Conservation (phyloP, 495 filamentous ascomycete genomes). For the Penicillium roqueforti region DNA sequence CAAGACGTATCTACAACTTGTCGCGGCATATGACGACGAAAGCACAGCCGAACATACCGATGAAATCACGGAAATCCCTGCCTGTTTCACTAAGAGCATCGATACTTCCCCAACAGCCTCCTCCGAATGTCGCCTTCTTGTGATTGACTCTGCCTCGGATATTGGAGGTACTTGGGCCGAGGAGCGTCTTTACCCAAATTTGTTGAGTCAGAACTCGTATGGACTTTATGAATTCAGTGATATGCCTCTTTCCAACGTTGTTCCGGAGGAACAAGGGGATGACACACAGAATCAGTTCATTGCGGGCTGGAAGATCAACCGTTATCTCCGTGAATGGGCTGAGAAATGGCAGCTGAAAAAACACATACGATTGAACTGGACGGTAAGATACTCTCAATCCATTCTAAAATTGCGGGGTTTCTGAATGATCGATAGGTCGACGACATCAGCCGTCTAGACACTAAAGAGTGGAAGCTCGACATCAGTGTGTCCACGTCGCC, state of each 20-base stretch:
- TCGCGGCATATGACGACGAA: slow-evolving; percentile 12
- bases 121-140: slow-evolving; percentile 27
- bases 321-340: slow-evolving; percentile 58
- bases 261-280: slow-evolving; percentile 28
- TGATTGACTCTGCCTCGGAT: slow-evolving; percentile 47
- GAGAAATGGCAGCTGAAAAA: slow-evolving; percentile 52
- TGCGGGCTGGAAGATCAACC: slow-evolving; percentile 56
- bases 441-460: slow-evolving; percentile 22
- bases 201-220: slow-evolving; percentile 33
- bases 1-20: slow-evolving; percentile 53
- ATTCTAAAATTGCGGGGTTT: neutral
- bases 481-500: slow-evolving; percentile 8
- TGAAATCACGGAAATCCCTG: neutral
- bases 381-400: slow-evolving; percentile 30
- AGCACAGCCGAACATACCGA: neutral
- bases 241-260: slow-evolving; percentile 50
- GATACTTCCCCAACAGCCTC: slow-evolving; percentile 5
- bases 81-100: slow-evolving; percentile 6
- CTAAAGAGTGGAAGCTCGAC: slow-evolving; percentile 23
- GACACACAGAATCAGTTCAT: slow-evolving; percentile 53
- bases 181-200: slow-evolving; percentile 53
- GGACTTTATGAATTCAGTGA: slow-evolving; percentile 48
- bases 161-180: slow-evolving; percentile 65
- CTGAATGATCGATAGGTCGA: slow-evolving; percentile 20
- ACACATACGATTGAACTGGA: slow-evolving; percentile 50